A percentile compares a stretch with the other conserved stretches of the same genome.
Evolutionary conservation across 2,329 filamentous ascomycete species (phyloP).

Genomic region (Aureobasidium subglaciale): DNA sequence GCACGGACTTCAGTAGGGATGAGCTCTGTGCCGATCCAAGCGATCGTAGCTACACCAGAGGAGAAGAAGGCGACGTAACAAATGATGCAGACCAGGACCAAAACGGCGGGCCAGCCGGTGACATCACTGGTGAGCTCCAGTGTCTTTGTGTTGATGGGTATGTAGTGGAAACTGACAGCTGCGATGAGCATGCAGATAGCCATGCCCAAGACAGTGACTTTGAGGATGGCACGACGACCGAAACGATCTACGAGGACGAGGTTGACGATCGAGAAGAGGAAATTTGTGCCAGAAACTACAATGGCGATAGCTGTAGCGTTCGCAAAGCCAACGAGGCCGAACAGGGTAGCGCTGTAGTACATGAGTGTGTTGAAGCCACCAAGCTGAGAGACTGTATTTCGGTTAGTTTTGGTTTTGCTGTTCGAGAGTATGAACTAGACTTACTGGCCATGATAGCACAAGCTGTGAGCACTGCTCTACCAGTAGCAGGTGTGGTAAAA

Average conservation of each 20-base stretch:
- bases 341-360: constrained; percentile 38
- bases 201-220: constrained; percentile 42
- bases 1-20: constrained; percentile 44
- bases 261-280: constrained; percentile 45
- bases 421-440: no score
- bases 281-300: constrained; percentile 41
- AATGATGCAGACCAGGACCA: constrained; percentile 41
- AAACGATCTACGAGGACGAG: constrained; percentile 40
- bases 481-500: constrained; percentile 38
- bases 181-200: constrained; percentile 35
- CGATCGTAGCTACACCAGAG: constrained; percentile 40
- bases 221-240: constrained; percentile 40
- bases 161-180: constrained; percentile 41
- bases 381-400: constrained; percentile 25
- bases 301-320: constrained; percentile 43
- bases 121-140: constrained; percentile 32
- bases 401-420: constrained; percentile 27
- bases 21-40: constrained; percentile 43
- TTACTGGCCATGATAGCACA: constrained; percentile 47
- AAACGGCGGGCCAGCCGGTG: constrained; percentile 22
- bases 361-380: constrained; percentile 41
- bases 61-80: constrained; percentile 37
- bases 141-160: constrained; percentile 37
- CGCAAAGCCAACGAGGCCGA: constrained; percentile 43
- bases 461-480: constrained; percentile 40